A percentile compares a stretch with the other conserved stretches of the same genome.
These are phyloP conservation scores for Ogataea populi-albae DNA, from an alignment of 805 yeast genomes.

Conservation along the genomic window DNA sequence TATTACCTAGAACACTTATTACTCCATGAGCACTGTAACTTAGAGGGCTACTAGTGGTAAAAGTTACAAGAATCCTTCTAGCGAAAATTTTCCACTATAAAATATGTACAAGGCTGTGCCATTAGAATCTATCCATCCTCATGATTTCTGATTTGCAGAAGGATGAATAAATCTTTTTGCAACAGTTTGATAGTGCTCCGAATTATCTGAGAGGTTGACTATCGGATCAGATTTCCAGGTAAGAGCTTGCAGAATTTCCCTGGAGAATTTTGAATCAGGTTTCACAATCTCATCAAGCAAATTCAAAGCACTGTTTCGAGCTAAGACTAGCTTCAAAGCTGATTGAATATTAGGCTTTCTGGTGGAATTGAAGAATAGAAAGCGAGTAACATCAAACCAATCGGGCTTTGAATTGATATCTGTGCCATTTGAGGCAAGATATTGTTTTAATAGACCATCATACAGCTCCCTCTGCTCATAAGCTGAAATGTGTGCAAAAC, in stretches of 20 bases:
- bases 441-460: slow-evolving; percentile 4
- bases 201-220: slow-evolving; percentile 3
- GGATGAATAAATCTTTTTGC: slow-evolving; percentile 5
- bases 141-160: too few species aligned
- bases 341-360: slow-evolving; percentile 1
- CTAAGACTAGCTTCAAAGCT: neutral
- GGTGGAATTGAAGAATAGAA: slow-evolving; percentile 10
- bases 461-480: slow-evolving; percentile 1
- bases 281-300: slow-evolving; percentile 1
- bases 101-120: too few species aligned
- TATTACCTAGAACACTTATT: too few species aligned
- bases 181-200: slow-evolving; percentile 4
- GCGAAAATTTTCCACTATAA: too few species aligned
- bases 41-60: too few species aligned
- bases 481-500: neutral
- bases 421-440: slow-evolving; percentile 2
- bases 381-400: slow-evolving; percentile 4
- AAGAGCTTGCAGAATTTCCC: slow-evolving; percentile 3
- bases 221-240: slow-evolving; percentile 10
- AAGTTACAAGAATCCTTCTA: too few species aligned
- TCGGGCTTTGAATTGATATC: neutral
- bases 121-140: too few species aligned
- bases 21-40: too few species aligned
- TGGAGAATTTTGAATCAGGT: slow-evolving; percentile 8
- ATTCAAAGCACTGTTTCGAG: neutral